Evolutionary conservation across 345 rosid species (phyloP).

Genomic region (Pugionium dolabratum): DNA sequence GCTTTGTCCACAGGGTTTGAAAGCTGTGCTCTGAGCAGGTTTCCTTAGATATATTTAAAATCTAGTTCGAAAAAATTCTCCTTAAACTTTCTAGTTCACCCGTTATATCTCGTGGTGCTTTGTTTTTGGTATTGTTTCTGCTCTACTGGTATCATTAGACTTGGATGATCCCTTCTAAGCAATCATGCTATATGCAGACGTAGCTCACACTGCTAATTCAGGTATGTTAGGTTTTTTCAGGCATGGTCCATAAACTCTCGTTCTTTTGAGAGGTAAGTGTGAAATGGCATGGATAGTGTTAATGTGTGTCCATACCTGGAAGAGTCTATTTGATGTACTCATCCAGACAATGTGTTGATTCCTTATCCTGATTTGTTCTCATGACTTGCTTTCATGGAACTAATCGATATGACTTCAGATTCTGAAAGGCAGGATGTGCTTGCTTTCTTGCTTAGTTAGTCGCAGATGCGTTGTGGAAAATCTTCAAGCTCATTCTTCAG

Average conservation of each 20-base stretch:
- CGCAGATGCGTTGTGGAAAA: conserved; percentile 3
- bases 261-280: conserved; percentile 20
- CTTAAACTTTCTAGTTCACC: neutral
- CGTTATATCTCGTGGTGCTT: neutral
- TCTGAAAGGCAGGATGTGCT: conserved; percentile 4
- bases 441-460: neutral
- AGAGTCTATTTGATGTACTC: conserved; percentile 4
- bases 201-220: neutral
- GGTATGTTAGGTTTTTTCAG: neutral
- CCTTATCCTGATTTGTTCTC: conserved; percentile 8
- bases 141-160: conserved; percentile 15
- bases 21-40: conserved; percentile 35
- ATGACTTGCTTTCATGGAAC: conserved; percentile 19
- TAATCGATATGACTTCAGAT: conserved; percentile 6
- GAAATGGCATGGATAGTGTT: conserved; percentile 11
- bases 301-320: neutral
- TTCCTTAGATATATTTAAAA: conserved; percentile 17
- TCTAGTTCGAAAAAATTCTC: conserved; percentile 10
- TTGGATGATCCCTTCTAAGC: neutral
- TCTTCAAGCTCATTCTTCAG: conserved; percentile 15
- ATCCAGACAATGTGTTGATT: conserved; percentile 10
- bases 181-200: no score
- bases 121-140: conserved; percentile 1
- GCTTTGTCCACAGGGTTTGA: conserved; percentile 30
- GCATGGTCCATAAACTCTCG: neutral